phyloP scores from a whole-genome alignment of 2,329 filamentous ascomycete genomes.

The Monilinia fructicola region DNA sequence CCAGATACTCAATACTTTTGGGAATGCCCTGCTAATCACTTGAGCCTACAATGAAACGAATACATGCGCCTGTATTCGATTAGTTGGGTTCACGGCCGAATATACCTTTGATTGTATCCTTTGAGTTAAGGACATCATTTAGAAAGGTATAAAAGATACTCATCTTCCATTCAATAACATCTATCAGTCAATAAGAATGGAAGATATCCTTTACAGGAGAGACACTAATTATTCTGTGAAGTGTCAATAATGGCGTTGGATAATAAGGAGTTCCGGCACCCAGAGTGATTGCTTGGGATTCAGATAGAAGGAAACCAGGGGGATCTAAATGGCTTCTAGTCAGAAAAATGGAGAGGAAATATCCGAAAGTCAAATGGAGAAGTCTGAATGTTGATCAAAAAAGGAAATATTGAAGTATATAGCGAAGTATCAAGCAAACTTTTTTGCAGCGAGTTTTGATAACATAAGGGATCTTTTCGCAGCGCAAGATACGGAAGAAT shows the following conservation, averaged over 20 bases:
- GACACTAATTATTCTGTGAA: not conserved
- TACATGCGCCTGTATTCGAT: not conserved
- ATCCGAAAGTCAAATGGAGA: not conserved
- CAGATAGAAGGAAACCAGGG: not conserved
- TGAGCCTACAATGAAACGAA: not conserved
- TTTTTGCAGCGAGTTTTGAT: not conserved
- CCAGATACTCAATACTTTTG: not conserved
- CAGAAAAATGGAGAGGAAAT: not conserved
- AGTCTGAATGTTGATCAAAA: not conserved
- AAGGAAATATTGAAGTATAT: not conserved
- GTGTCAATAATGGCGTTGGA: not conserved
- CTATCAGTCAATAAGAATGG: not conserved
- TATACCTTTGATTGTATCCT: not conserved
- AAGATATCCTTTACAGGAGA: slow-evolving; percentile 7
- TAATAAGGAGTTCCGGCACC: not conserved
- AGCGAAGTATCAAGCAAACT: slow-evolving; percentile 5
- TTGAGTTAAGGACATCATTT: not conserved
- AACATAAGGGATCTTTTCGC: slow-evolving; percentile 1
- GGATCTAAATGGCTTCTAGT: not conserved
- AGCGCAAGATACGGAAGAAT: not conserved
- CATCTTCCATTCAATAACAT: not conserved
- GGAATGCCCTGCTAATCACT: not conserved
- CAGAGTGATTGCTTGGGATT: not conserved
- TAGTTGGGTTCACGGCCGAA: not conserved
- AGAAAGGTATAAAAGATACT: not conserved